Percentiles rank a stretch among this genome's conserved stretches.
Evolutionary conservation across 2,329 filamentous ascomycete species (phyloP).

Genomic region (Helminthosporium solani): DNA sequence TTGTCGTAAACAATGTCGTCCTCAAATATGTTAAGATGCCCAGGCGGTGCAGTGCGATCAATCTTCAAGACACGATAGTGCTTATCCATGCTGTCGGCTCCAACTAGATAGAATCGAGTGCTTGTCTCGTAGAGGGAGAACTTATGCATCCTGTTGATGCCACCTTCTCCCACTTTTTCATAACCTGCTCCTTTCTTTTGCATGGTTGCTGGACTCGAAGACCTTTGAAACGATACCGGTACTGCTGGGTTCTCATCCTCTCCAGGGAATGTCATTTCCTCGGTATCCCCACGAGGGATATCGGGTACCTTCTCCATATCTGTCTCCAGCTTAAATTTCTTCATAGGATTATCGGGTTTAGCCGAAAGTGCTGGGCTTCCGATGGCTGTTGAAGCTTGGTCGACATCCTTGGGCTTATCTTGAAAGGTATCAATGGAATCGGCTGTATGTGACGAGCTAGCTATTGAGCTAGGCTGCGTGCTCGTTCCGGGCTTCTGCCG

Average conservation of each 20-base stretch:
- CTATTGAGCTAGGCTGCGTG: constrained; percentile 28
- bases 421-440: constrained; percentile 29
- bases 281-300: constrained; percentile 30
- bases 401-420: constrained; percentile 28
- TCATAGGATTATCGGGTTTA: constrained; percentile 25
- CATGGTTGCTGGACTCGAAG: constrained; percentile 41
- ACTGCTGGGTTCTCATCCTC: constrained; percentile 45
- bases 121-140: constrained; percentile 98
- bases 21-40: constrained; percentile 80
- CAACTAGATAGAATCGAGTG: constrained; percentile 89
- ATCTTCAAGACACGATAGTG: constrained; percentile 93
- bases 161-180: constrained; percentile 46
- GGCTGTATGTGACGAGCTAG: constrained; percentile 17
- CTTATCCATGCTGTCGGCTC: constrained; percentile 84
- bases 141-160: constrained; percentile 73
- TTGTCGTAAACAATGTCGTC: constrained; percentile 94
- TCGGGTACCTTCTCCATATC: constrained; percentile 35
- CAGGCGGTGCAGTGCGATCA: constrained; percentile 79
- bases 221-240: constrained; percentile 42
- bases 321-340: constrained; percentile 33
- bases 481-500: constrained; percentile 20
- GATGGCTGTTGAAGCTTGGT: constrained; percentile 27
- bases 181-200: constrained; percentile 44
- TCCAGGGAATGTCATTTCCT: constrained; percentile 40
- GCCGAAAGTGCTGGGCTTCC: constrained; percentile 25